Conservation (phyloP, 2,329 filamentous ascomycete genomes). For the Stagonosporopsis chrysanthemi region DNA sequence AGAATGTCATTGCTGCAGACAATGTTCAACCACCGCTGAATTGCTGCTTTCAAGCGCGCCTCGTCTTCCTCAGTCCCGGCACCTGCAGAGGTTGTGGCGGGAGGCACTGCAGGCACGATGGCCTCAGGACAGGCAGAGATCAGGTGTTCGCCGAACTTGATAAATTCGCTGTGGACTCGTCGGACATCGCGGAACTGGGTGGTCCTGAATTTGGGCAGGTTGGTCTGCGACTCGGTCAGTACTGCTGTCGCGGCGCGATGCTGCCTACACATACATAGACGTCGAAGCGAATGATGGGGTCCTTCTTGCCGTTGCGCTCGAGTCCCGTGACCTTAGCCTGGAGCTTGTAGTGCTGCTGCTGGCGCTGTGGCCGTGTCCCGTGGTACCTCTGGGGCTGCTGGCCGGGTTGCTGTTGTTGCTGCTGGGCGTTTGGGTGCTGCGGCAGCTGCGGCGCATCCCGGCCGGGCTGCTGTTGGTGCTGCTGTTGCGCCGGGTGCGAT, state of each 20-base stretch:
- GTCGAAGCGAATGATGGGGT: conserved; percentile 93
- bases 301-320: conserved; percentile 92
- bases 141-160: conserved; percentile 93
- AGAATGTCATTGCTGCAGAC: conserved; percentile 91
- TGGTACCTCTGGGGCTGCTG: conserved; percentile 57
- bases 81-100: conserved; percentile 91
- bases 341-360: conserved; percentile 77
- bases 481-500: conserved; percentile 40
- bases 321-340: conserved; percentile 94
- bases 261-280: conserved; percentile 77
- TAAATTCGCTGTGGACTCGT: conserved; percentile 92
- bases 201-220: conserved; percentile 96
- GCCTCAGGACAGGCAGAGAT: conserved; percentile 98
- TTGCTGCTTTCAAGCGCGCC: conserved; percentile 80
- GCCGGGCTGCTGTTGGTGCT: conserved; percentile 48
- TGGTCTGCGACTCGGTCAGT: conserved; percentile 70
- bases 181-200: conserved; percentile 98
- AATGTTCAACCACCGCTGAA: conserved; percentile 95
- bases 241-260: neutral
- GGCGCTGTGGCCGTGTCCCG: conserved; percentile 52
- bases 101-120: conserved; percentile 90
- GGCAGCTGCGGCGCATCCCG: conserved; percentile 39
- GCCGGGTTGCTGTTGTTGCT: conserved; percentile 50
- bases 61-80: conserved; percentile 98
- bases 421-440: conserved; percentile 46